A percentile compares a stretch with the other conserved stretches of the same genome.
phyloP scores from a whole-genome alignment of 768 basidiomycete genomes.

The Thelephora ganbajun region DNA sequence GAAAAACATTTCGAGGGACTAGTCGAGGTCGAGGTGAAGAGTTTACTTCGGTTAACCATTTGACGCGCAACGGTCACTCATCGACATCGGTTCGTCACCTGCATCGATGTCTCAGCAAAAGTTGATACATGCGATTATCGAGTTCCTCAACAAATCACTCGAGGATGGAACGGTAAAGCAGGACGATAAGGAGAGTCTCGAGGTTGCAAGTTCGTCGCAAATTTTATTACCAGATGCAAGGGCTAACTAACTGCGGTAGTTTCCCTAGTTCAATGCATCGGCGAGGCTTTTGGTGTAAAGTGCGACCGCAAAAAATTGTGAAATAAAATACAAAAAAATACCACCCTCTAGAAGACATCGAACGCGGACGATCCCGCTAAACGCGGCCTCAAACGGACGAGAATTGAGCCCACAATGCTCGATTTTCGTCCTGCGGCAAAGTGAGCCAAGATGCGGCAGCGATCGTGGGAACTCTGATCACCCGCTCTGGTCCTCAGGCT shows the following conservation, averaged over 20 bases:
- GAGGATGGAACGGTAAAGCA: conserved; percentile 80
- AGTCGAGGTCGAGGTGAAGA: conserved; percentile 2
- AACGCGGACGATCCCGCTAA: no score
- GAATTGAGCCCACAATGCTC: no score
- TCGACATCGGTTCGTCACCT: neutral
- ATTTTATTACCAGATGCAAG: neutral
- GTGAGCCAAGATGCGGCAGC: no score
- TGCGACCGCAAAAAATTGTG: no score
- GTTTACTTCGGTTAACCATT: neutral
- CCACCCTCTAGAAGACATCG: no score
- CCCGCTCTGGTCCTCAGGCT: no score
- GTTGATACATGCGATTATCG: conserved; percentile 73
- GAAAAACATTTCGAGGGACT: conserved; percentile 46
- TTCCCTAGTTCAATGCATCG: conserved; percentile 80
- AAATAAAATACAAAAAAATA: no score
- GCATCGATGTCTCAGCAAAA: conserved; percentile 58
- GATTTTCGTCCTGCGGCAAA: no score
- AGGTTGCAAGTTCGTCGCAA: conserved; percentile 70
- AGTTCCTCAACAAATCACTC: conserved; percentile 77
- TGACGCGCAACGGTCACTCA: neutral
- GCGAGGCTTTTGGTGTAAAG: conserved; percentile 90
- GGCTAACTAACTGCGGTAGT: neutral
- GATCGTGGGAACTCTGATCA: no score
- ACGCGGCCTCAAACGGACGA: no score
- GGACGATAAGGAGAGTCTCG: conserved; percentile 84